A percentile compares a stretch with the other conserved stretches of the same genome.
These are phyloP conservation scores for Rubus parviflorus DNA, from an alignment of 306 rosid species.

Conservation along the genomic window DNA sequence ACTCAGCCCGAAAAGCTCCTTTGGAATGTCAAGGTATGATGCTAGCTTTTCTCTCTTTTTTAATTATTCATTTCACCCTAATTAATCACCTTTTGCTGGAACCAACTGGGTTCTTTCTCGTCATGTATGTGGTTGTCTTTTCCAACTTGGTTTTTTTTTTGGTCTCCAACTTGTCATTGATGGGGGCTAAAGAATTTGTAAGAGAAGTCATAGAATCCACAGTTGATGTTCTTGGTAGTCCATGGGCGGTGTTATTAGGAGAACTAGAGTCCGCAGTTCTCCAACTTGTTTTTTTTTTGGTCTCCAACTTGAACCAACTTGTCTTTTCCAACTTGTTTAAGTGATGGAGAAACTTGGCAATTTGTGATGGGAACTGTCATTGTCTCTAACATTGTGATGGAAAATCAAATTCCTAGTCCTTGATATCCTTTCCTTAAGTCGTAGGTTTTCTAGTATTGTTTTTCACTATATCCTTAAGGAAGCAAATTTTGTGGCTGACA, in stretches of 20 bases:
- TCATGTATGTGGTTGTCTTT: constrained; percentile 5
- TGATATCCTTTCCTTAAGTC: too few relatives aligned
- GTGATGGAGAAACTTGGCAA: background rate
- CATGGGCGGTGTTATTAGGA: constrained; percentile 59
- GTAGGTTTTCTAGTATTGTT: too few relatives aligned
- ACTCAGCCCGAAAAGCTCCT: constrained; percentile 87
- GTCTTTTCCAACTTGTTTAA: too few relatives aligned
- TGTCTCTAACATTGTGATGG: too few relatives aligned
- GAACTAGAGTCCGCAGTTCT: constrained; percentile 47
- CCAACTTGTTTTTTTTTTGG: too few relatives aligned
- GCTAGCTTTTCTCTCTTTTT: background rate
- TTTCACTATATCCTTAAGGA: too few relatives aligned
- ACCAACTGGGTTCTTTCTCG: background rate
- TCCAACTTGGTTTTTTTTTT: background rate
- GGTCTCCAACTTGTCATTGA: constrained; percentile 13
- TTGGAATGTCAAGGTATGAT: constrained; percentile 76
- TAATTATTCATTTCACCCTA: too few relatives aligned
- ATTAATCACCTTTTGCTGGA: background rate
- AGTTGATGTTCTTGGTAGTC: background rate
- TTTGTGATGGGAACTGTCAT: background rate
- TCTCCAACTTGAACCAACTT: too few relatives aligned
- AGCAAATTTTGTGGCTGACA: too few relatives aligned
- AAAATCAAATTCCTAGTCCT: too few relatives aligned
- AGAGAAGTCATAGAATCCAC: constrained; percentile 18
- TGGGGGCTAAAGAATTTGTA: constrained; percentile 41